Conservation (phyloP, 2,329 filamentous ascomycete genomes). For the Metarhizium anisopliae region DNA sequence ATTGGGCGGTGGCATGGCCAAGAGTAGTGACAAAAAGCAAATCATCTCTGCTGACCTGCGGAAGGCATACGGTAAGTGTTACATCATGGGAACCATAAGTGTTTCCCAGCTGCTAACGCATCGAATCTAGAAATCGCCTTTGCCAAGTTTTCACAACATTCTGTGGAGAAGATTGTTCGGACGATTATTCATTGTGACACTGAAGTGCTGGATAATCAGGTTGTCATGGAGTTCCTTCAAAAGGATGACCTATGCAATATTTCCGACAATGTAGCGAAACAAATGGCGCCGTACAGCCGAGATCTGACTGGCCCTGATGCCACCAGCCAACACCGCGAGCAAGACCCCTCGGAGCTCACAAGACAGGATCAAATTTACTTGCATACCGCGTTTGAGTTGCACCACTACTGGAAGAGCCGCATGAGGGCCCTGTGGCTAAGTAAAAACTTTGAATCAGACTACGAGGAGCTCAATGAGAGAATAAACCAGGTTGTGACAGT, state of each 20-base stretch:
- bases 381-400: slow-evolving; percentile 84
- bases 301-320: slow-evolving; percentile 92
- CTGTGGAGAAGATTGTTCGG: slow-evolving; percentile 76
- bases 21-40: slow-evolving; percentile 94
- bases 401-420: slow-evolving; percentile 97
- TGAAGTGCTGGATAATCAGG: slow-evolving; percentile 77
- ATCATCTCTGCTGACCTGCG: slow-evolving; percentile 86
- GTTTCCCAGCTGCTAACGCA: neutral
- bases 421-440: slow-evolving; percentile 87
- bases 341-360: slow-evolving; percentile 80
- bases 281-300: slow-evolving; percentile 90
- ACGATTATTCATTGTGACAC: slow-evolving; percentile 95
- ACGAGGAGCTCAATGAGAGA: slow-evolving; percentile 82
- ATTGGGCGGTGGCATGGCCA: slow-evolving; percentile 60
- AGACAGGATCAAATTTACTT: slow-evolving; percentile 94
- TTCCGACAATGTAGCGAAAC: slow-evolving; percentile 80
- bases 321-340: slow-evolving; percentile 66
- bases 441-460: slow-evolving; percentile 75
- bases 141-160: slow-evolving; percentile 80
- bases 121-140: slow-evolving; percentile 64
- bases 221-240: slow-evolving; percentile 94
- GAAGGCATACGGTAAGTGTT: slow-evolving; percentile 64
- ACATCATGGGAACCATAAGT: neutral
- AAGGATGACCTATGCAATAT: slow-evolving; percentile 89
- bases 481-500: slow-evolving; percentile 79